Evolutionary conservation across 2,329 filamentous ascomycete genomes (phyloP).

Genomic region (Cladobotryum mycophilum): DNA sequence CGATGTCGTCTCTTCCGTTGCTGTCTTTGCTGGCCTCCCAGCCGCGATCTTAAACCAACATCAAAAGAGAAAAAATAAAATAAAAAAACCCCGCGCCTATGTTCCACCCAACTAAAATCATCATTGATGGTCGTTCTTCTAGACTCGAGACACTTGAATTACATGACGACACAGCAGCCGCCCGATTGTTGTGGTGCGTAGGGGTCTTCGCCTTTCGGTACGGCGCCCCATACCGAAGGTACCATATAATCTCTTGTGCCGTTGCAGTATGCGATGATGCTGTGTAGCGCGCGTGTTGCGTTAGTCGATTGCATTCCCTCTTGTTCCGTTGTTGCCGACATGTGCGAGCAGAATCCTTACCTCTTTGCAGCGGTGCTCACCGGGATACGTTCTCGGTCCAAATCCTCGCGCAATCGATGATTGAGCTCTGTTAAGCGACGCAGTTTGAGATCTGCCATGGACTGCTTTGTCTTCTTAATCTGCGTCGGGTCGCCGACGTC

Average conservation of each 20-base stretch:
- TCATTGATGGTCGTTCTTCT: conserved; percentile 20
- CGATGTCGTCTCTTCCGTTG: conserved; percentile 15
- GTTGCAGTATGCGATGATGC: conserved; percentile 96
- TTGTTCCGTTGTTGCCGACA: background rate
- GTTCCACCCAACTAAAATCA: conserved; percentile 13
- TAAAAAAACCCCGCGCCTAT: conserved; percentile 16
- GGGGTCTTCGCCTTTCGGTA: conserved; percentile 94
- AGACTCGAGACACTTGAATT: conserved; percentile 22
- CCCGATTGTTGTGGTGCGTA: conserved; percentile 91
- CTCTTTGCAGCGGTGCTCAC: conserved; percentile 89
- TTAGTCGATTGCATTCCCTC: conserved; percentile 1
- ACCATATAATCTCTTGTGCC: conserved; percentile 99
- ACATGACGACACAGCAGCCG: conserved; percentile 96
- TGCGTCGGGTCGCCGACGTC: conserved; percentile 62
- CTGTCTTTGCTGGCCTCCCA: conserved; percentile 17
- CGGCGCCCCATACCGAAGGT: conserved; percentile 89
- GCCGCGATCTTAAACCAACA: conserved; percentile 17
- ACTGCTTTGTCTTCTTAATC: conserved; percentile 92
- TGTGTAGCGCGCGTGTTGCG: conserved; percentile 33
- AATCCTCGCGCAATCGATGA: conserved; percentile 88
- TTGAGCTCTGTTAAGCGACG: conserved; percentile 95
- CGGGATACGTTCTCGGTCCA: conserved; percentile 91
- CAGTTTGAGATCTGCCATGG: conserved; percentile 97
- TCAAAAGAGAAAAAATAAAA: conserved; percentile 16
- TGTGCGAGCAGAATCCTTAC: conserved; percentile 41